Base-by-base conservation (phyloP, 176 grass and related monocot species). In the Juncus inflexus region DNA sequence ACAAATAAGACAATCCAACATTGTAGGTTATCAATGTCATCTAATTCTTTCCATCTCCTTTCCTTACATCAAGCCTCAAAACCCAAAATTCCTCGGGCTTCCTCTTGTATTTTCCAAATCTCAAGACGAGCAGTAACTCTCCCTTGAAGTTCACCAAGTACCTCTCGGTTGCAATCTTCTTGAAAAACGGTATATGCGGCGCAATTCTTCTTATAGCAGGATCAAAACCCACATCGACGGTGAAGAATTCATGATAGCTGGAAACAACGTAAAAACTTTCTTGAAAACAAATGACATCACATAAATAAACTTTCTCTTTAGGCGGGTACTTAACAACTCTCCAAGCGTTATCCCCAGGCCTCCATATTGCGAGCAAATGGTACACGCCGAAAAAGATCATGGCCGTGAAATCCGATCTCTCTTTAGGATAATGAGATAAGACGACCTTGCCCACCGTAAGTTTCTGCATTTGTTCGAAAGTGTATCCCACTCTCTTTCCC, bases 121-220 rank as follows among this genome's bases (percentile, higher is more conserved):
- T 55, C 15, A 1, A 6, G 35, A 69, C 39, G 6, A 54, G 49
- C 3, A 69, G 36, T 8, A 69, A 15, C 37, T 70, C 66, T 36
- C 47, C 66, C 45, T 37, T 70, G 11, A 56, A 55, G 12, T 70
- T 47, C 50, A 70, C 66, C 49, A 70, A 47, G 55, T 70, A 70
- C 42, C 15, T 36, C n/a, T 14, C 16, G 14, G 19, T 16, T 5
- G 7, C 12, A 28, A 69, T 47, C 43, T 47, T 47, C 43, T 47
- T 9, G 12, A 41, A 15, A 2, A 1, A 19, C 45, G 9, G 15
- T 12, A 28, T 9, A 5, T 0, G 36, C 35, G 7, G 19, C 9
- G 52, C 9, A 5, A 69, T 69, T 56, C 11, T 36, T 12, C 13
- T 52, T 36, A 69, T 2, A 36, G 52, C 35, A 51, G 45, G 66